phyloP scores from a whole-genome alignment of 345 rosid species.

The Streptanthus diversifolius region DNA sequence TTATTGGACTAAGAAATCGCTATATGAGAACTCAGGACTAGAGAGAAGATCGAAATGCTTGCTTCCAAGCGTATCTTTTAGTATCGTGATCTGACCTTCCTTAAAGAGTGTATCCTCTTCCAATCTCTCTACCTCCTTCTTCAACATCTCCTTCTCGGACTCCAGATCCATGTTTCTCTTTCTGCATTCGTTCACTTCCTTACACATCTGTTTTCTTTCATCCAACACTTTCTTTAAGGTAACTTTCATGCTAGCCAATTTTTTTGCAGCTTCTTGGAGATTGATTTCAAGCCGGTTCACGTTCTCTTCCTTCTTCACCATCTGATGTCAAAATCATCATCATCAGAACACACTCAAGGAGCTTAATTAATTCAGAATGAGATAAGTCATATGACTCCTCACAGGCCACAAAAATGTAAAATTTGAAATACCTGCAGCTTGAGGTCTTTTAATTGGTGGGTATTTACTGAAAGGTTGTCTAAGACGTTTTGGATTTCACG shows the following conservation, averaged over 20 bases:
- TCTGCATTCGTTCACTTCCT: slow-evolving; percentile 58
- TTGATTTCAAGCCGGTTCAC: slow-evolving; percentile 44
- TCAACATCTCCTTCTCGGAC: slow-evolving; percentile 60
- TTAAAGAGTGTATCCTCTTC: slow-evolving; percentile 80
- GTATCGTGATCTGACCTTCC: slow-evolving; percentile 90
- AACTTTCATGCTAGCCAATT: slow-evolving; percentile 46
- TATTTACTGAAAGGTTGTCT: slow-evolving; percentile 62
- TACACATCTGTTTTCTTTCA: slow-evolving; percentile 85
- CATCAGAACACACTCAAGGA: neutral
- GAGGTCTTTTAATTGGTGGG: slow-evolving; percentile 71
- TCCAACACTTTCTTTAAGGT: slow-evolving; percentile 67
- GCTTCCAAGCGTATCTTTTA: slow-evolving; percentile 62
- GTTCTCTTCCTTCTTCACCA: slow-evolving; percentile 70
- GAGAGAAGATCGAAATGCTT: slow-evolving; percentile 60
- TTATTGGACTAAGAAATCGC: slow-evolving; percentile 29
- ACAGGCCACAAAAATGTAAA: neutral
- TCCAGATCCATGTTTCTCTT: slow-evolving; percentile 74
- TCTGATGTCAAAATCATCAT: slow-evolving; percentile 35
- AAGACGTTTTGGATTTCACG: slow-evolving; percentile 60
- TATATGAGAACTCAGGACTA: slow-evolving; percentile 45
- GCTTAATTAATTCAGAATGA: neutral
- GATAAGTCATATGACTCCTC: neutral
- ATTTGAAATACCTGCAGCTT: slow-evolving; percentile 64
- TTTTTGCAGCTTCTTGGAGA: slow-evolving; percentile 60
- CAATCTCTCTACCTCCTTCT: slow-evolving; percentile 69